A percentile compares a stretch with the other conserved stretches of the same genome.
Evolutionary conservation across 805 yeast species (phyloP).

Genomic region (Myxozyma lipomycoides): DNA sequence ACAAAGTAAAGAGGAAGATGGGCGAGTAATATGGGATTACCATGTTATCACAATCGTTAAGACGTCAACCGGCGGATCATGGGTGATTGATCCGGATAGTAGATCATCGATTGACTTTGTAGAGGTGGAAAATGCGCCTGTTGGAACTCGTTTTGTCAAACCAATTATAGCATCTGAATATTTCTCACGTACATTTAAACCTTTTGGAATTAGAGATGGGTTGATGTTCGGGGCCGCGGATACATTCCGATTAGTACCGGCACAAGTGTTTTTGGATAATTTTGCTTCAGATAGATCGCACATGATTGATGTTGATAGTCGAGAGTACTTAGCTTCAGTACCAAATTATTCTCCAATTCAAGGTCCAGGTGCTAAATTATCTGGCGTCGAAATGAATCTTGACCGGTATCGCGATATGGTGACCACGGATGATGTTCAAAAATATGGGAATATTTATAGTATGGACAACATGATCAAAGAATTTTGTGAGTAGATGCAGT

Average conservation of each 20-base stretch:
- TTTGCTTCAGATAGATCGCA: conserved; percentile 24
- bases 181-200: conserved; percentile 2
- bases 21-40: conserved; percentile 19
- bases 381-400: conserved; percentile 7
- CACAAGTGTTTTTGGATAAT: neutral
- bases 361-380: neutral
- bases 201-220: neutral
- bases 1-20: neutral
- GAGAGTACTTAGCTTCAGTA: neutral
- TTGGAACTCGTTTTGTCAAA: conserved; percentile 1
- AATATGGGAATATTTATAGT: neutral
- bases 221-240: neutral
- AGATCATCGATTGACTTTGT: neutral
- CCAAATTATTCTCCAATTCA: conserved; percentile 10
- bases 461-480: neutral
- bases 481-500: neutral
- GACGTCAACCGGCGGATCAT: neutral
- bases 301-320: conserved; percentile 7
- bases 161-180: conserved; percentile 4
- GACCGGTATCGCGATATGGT: neutral
- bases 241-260: conserved; percentile 5
- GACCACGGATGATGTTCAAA: neutral
- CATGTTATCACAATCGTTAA: conserved; percentile 12
- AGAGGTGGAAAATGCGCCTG: neutral
- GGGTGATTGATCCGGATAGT: conserved; percentile 16